Conservation (phyloP, 805 yeast genomes). For the Kodamaea jinghongensis region DNA sequence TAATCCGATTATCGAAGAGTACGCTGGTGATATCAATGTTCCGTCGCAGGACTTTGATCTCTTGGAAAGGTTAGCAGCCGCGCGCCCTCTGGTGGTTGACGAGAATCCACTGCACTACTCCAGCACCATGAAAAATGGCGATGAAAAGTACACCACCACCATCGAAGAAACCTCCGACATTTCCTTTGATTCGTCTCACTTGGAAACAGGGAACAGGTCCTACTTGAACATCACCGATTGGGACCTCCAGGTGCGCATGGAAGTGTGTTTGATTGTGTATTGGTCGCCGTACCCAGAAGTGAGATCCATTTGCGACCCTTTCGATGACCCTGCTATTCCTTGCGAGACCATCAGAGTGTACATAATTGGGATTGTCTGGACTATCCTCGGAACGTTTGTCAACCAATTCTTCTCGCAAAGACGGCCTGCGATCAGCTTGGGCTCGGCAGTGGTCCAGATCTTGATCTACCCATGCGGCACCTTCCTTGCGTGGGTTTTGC, state of each 20-base stretch:
- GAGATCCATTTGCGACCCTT: conserved; percentile 41
- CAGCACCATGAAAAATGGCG: not conserved
- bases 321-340: conserved; percentile 49
- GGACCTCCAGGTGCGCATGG: conserved; percentile 32
- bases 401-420: conserved; percentile 57
- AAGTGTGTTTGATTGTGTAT: conserved; percentile 36
- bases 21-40: conserved; percentile 33
- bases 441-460: conserved; percentile 45
- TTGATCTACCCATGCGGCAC: conserved; percentile 46
- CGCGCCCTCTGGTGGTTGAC: no score
- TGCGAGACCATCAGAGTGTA: conserved; percentile 56
- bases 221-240: conserved; percentile 22
- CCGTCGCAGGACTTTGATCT: conserved; percentile 32
- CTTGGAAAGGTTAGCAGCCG: conserved; percentile 25
- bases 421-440: conserved; percentile 45
- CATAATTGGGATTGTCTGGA: conserved; percentile 49
- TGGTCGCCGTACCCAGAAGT: conserved; percentile 43
- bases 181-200: no score
- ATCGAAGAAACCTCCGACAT: no score
- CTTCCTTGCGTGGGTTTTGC: conserved; percentile 29
- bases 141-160: not conserved
- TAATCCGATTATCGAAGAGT: conserved; percentile 35
- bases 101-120: no score
- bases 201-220: conserved; percentile 1
- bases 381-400: conserved; percentile 50